Evolutionary conservation across 345 rosid species (phyloP).

Genomic region (Nephelium lappaceum): DNA sequence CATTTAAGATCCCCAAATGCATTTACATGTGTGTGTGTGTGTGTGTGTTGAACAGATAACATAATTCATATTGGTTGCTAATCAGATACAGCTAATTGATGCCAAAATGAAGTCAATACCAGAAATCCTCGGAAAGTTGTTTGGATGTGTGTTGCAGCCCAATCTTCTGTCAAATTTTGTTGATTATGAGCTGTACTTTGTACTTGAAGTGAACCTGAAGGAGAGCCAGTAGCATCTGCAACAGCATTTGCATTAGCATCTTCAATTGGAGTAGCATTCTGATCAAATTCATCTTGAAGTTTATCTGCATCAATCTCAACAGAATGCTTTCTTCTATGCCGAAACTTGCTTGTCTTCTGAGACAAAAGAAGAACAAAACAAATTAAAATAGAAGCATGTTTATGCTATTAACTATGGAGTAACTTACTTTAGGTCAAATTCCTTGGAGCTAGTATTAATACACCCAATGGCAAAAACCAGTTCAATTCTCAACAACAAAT

Average conservation of each 20-base stretch:
- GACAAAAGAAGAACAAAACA: slow-evolving; percentile 19
- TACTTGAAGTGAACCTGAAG: slow-evolving; percentile 54
- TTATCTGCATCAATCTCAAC: slow-evolving; percentile 59
- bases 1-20: not conserved
- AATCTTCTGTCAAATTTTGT: slow-evolving; percentile 52
- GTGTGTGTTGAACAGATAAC: not conserved
- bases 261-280: slow-evolving; percentile 27
- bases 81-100: slow-evolving; percentile 1
- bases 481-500: not conserved
- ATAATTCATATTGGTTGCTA: slow-evolving; percentile 5
- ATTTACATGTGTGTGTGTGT: not conserved
- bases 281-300: slow-evolving; percentile 56
- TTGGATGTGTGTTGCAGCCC: slow-evolving; percentile 86
- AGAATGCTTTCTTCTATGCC: slow-evolving; percentile 61
- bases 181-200: slow-evolving; percentile 45
- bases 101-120: slow-evolving; percentile 45
- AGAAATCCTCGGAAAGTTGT: slow-evolving; percentile 94
- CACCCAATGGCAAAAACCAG: not conserved
- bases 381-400: not conserved
- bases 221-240: slow-evolving; percentile 51
- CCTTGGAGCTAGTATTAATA: not conserved
- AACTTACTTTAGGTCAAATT: slow-evolving; percentile 5
- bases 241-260: slow-evolving; percentile 40
- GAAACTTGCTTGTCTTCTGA: slow-evolving; percentile 63
- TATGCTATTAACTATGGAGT: not conserved